A percentile compares a stretch with the other conserved stretches of the same genome.
These are phyloP conservation scores for Camelina hispida DNA, from an alignment of 345 rosid species.

Conservation along the genomic window DNA sequence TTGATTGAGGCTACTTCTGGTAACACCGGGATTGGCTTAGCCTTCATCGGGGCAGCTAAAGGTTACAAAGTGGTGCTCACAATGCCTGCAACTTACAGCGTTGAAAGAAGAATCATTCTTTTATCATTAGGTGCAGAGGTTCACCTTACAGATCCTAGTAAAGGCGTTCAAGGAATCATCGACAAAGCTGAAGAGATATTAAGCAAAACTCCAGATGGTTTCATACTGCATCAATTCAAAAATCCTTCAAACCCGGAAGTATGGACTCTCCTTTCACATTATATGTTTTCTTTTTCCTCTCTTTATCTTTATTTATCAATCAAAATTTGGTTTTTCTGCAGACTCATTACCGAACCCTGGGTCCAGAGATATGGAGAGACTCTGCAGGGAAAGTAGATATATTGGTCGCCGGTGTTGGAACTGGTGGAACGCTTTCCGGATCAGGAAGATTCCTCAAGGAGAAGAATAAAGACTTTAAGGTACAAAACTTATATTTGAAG, in stretches of 20 bases:
- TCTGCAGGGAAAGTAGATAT: constrained; percentile 61
- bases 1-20: constrained; percentile 70
- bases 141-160: constrained; percentile 53
- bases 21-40: constrained; percentile 82
- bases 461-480: constrained; percentile 52
- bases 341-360: constrained; percentile 77
- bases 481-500: constrained; percentile 11
- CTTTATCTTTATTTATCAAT: not conserved
- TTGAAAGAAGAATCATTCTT: constrained; percentile 68
- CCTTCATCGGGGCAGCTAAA: constrained; percentile 64
- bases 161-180: constrained; percentile 49
- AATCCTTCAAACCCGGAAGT: constrained; percentile 64
- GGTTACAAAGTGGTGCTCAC: constrained; percentile 64
- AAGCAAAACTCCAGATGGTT: constrained; percentile 59
- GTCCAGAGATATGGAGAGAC: constrained; percentile 78
- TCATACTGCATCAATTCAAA: constrained; percentile 53
- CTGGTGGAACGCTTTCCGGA: constrained; percentile 68
- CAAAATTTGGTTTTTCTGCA: constrained; percentile 30
- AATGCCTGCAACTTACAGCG: constrained; percentile 63
- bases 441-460: constrained; percentile 57
- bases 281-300: not conserved
- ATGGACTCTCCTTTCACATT: not conserved
- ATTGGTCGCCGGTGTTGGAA: constrained; percentile 62
- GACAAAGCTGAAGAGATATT: constrained; percentile 64
- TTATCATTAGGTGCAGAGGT: constrained; percentile 81